A percentile compares a stretch with the other conserved stretches of the same genome.
Conservation (phyloP, 106 monocot genomes). For the Phalaenopsis aphrodite region DNA sequence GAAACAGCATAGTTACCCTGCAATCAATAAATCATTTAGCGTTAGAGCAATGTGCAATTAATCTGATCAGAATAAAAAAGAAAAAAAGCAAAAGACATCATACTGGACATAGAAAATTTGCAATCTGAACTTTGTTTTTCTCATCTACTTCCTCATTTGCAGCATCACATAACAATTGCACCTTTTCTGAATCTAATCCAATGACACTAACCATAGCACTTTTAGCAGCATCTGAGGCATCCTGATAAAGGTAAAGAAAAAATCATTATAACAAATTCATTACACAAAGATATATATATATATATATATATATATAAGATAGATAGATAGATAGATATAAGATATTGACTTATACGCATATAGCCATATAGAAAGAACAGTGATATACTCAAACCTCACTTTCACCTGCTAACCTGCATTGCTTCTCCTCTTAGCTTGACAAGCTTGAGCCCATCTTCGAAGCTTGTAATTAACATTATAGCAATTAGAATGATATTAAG, state of each 20-base stretch:
- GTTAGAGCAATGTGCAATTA: conserved; percentile 10
- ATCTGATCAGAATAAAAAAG: not conserved
- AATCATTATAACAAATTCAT: not conserved
- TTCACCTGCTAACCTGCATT: conserved; percentile 68
- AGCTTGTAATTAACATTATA: conserved; percentile 31
- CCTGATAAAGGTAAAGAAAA: conserved; percentile 22
- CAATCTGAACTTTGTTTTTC: conserved; percentile 81
- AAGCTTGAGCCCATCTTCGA: conserved; percentile 99
- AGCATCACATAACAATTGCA: conserved; percentile 85
- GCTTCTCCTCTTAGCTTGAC: conserved; percentile 99
- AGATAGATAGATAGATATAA: not conserved
- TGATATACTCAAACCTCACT: conserved; percentile 1
- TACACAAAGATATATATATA: not conserved
- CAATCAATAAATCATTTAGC: not conserved
- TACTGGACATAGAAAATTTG: conserved; percentile 92
- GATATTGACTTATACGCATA: not conserved
- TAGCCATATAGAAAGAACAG: not conserved
- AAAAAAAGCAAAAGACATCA: conserved; percentile 8
- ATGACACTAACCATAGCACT: conserved; percentile 94
- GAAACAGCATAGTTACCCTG: conserved; percentile 99
- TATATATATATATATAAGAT: not conserved
- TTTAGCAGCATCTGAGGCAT: conserved; percentile 78
- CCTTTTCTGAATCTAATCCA: conserved; percentile 80
- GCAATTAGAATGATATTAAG: not conserved
- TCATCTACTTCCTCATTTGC: conserved; percentile 95